Evolutionary conservation across 345 rosid genomes (phyloP).

Genomic region (Gossypium raimondii): DNA sequence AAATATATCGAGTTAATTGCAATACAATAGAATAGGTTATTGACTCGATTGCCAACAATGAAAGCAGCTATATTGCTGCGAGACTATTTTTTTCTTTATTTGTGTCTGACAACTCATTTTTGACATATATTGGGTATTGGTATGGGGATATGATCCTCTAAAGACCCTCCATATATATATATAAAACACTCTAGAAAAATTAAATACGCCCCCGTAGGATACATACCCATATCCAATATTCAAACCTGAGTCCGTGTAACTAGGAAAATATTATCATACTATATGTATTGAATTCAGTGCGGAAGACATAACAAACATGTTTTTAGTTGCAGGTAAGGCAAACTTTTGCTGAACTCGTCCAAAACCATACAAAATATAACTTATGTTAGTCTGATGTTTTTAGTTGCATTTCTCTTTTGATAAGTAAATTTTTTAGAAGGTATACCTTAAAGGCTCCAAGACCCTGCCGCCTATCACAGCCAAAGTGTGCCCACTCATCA

Average conservation of each 20-base stretch:
- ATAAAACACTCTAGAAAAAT: too few species aligned
- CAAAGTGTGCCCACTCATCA: constrained; percentile 99
- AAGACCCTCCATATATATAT: too few species aligned
- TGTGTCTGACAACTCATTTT: too few species aligned
- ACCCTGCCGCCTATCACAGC: constrained; percentile 96
- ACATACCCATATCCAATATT: too few species aligned
- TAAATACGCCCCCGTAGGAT: too few species aligned
- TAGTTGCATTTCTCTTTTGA: not conserved
- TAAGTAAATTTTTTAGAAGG: not conserved
- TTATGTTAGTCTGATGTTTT: not conserved
- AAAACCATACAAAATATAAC: not conserved
- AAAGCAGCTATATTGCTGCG: too few species aligned
- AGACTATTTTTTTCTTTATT: too few species aligned
- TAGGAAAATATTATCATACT: not conserved
- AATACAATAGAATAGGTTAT: not conserved
- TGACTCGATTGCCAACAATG: too few species aligned
- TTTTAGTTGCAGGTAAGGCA: not conserved
- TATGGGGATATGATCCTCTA: too few species aligned
- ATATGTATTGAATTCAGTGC: not conserved
- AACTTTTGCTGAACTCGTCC: not conserved
- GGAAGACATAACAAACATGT: not conserved
- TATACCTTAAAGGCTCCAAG: constrained; percentile 96
- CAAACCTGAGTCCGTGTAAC: too few species aligned
- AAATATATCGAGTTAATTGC: constrained; percentile 8
- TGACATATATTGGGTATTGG: too few species aligned